phyloP scores from a whole-genome alignment of 1,284 basidiomycete species.

The Ustilago shanxiensis region DNA sequence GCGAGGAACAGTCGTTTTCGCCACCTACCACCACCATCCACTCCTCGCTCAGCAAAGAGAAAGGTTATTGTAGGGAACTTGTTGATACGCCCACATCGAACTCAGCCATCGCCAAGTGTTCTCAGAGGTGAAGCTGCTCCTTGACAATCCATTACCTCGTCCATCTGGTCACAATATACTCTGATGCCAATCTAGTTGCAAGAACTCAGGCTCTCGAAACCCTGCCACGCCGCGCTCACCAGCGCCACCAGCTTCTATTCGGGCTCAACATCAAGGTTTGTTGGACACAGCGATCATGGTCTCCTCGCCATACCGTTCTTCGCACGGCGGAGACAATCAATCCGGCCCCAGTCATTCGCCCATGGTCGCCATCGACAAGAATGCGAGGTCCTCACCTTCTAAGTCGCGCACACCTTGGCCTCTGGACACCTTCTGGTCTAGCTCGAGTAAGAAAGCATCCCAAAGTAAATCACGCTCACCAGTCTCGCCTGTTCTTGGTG shows the following conservation, averaged over 20 bases:
- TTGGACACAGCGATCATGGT: constrained; percentile 12
- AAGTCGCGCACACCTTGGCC: constrained; percentile 40
- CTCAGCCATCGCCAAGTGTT: too few species aligned
- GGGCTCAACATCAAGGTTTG: not conserved
- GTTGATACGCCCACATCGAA: too few species aligned
- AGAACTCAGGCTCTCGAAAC: too few species aligned
- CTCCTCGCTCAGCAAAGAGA: not conserved
- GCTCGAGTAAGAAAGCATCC: constrained; percentile 18
- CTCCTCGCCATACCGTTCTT: constrained; percentile 12
- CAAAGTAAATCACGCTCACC: constrained; percentile 21
- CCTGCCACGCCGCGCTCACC: not conserved
- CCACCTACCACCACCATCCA: not conserved
- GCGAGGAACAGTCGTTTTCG: not conserved
- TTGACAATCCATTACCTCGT: too few species aligned
- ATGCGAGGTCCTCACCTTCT: constrained; percentile 14
- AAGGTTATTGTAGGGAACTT: too few species aligned
- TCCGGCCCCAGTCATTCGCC: constrained; percentile 8
- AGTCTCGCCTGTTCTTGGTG: constrained; percentile 3
- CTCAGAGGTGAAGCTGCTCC: too few species aligned
- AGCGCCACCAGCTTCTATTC: not conserved
- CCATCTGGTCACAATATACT: too few species aligned
- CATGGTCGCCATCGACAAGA: constrained; percentile 16
- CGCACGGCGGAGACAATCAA: constrained; percentile 4
- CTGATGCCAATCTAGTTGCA: too few species aligned
- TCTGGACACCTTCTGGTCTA: constrained; percentile 46